Evolutionary conservation across 2,329 filamentous ascomycete species (phyloP).

Genomic region (Rhexocercosporidium sp.): DNA sequence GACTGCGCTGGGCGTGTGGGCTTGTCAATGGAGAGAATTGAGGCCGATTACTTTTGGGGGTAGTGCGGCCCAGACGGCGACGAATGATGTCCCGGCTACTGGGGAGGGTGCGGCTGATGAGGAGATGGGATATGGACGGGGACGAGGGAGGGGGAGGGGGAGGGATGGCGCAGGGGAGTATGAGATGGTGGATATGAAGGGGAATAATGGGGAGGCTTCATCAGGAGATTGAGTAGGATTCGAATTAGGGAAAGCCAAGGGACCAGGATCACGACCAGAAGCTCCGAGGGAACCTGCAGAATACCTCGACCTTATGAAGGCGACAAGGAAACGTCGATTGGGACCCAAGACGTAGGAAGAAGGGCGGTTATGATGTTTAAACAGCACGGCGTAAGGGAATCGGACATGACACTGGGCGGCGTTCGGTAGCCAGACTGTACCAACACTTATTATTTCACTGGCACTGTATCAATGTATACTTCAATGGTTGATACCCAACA

Average conservation of each 20-base stretch:
- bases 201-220: constrained; percentile 32
- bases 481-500: constrained; percentile 8
- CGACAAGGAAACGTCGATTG: neutral
- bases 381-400: constrained; percentile 26
- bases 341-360: too few relatives aligned
- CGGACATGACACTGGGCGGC: constrained; percentile 28
- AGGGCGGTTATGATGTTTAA: constrained; percentile 2
- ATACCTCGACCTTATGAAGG: neutral
- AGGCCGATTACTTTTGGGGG: constrained; percentile 87
- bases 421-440: constrained; percentile 22
- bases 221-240: constrained; percentile 13
- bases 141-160: constrained; percentile 57
- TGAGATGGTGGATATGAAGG: constrained; percentile 66
- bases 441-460: neutral
- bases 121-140: constrained; percentile 48
- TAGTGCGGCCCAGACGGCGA: constrained; percentile 32
- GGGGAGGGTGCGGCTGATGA: constrained; percentile 32
- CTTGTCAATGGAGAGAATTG: constrained; percentile 88
- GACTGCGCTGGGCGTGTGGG: constrained; percentile 82
- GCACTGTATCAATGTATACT: constrained; percentile 10
- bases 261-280: neutral
- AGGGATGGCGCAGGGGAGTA: constrained; percentile 64
- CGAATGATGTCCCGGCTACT: constrained; percentile 24
- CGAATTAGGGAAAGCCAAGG: neutral
- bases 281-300: neutral